Conservation (phyloP, 2,329 filamentous ascomycete species). For the Fusarium avenaceum region DNA sequence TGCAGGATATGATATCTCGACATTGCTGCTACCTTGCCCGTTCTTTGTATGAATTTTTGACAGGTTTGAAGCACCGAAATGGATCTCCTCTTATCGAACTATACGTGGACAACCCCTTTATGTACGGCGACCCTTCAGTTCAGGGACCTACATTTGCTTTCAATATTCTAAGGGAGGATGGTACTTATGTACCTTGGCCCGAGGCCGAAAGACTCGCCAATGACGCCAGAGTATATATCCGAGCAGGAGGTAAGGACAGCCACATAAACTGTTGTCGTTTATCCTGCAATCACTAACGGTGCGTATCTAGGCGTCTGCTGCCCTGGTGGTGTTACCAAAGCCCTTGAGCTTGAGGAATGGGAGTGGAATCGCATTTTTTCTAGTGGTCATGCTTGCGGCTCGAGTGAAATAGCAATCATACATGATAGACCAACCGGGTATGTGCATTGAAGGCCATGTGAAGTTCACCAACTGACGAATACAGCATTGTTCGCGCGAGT, state of each 20-base stretch:
- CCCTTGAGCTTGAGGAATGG: conserved; percentile 64
- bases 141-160: conserved; percentile 75
- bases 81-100: conserved; percentile 65
- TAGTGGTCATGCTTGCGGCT: conserved; percentile 70
- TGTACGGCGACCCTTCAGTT: conserved; percentile 64
- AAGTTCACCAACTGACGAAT: conserved; percentile 14
- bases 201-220: conserved; percentile 72
- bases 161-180: conserved; percentile 68
- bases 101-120: conserved; percentile 63
- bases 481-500: conserved; percentile 70
- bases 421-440: conserved; percentile 68
- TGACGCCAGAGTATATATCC: conserved; percentile 68
- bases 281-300: neutral
- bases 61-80: conserved; percentile 65
- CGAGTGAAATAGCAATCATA: conserved; percentile 66
- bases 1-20: conserved; percentile 63
- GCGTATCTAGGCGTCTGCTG: conserved; percentile 60
- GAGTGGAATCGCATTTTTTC: conserved; percentile 68
- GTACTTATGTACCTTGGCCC: conserved; percentile 67
- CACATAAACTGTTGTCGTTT: too few species aligned
- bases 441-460: conserved; percentile 18
- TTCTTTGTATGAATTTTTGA: conserved; percentile 63
- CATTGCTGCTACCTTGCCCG: conserved; percentile 68
- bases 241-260: conserved; percentile 62
- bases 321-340: conserved; percentile 62